A percentile compares a stretch with the other conserved stretches of the same genome.
Conservation (phyloP, 1,284 basidiomycete genomes). For the Naganishia sp. region DNA sequence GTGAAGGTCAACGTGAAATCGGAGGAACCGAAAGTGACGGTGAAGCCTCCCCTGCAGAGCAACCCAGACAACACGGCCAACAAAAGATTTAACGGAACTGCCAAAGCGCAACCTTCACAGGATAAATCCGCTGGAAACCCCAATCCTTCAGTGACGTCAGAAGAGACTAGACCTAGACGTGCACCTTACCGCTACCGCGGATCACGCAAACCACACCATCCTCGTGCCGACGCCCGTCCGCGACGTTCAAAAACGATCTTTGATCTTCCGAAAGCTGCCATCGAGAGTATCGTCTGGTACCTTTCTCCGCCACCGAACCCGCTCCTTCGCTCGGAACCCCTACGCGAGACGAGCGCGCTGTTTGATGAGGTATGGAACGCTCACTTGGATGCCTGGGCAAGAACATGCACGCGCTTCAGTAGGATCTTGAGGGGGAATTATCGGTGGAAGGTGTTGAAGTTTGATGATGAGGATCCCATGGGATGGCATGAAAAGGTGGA, state of each 20-base stretch:
- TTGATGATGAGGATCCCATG: conserved; percentile 11
- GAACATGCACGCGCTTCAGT: conserved; percentile 4
- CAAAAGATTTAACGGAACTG: too few species aligned
- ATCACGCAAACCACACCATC: conserved; percentile 9
- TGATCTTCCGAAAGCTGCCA: background rate
- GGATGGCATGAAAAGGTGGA: conserved; percentile 17
- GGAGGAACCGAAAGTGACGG: too few species aligned
- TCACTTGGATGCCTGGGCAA: conserved; percentile 8
- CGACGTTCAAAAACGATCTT: conserved; percentile 11
- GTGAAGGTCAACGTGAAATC: too few species aligned
- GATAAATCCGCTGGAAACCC: background rate
- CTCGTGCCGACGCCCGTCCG: background rate
- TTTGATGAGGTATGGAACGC: conserved; percentile 5
- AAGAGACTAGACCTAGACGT: background rate
- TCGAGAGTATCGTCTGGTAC: conserved; percentile 1
- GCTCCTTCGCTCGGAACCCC: background rate
- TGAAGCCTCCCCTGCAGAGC: too few species aligned
- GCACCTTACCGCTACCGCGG: background rate
- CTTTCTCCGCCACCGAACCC: background rate
- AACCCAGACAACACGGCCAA: too few species aligned
- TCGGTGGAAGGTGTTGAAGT: conserved; percentile 11
- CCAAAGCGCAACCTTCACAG: too few species aligned
- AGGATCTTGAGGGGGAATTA: conserved; percentile 4
- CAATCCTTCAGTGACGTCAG: too few species aligned
- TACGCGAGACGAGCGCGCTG: conserved; percentile 2